Evolutionary conservation across 2,329 filamentous ascomycete species (phyloP), one percentile per base, ranked within the genome.

Genomic region (Mycosphaerelloides madeirae): DNA sequence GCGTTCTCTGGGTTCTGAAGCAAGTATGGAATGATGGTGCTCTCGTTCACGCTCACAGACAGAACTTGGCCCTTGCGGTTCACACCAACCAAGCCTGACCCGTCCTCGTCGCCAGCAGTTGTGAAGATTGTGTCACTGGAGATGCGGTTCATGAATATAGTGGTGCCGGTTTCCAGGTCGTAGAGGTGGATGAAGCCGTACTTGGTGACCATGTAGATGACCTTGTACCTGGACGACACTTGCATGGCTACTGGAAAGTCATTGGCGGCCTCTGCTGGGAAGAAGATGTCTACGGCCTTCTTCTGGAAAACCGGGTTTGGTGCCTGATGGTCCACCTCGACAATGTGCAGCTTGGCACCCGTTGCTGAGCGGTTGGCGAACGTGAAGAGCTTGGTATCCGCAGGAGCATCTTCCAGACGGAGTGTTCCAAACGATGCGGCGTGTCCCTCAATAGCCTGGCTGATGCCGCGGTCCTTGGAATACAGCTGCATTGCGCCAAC

Each of bases 81-180:
- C 65, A 98, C 91, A 58, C 88, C 89, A 41, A 98, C 79, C 52
- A 98, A 85, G 59, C 94, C 94, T 35, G 84, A 81, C 14, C 88
- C 94, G 16, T 89, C 83, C 43, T 79, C 78, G 65, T 98, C 93
- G 29, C 83, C 74, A 36, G 87, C 85, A 15, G 90, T 96, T 19
- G 91, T 94, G 73, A 98, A 98, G 66, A 98, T 97, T 19, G 93
- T 98, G 66, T 98, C 93, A 74, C 89, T 95, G 28, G 93, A 98
- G 62, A 98, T 98, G 59, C 94, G 85, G 77, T 98, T 98, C 89
- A 98, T 94, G 79, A 96, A 98, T 65, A 98, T 93, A 66, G 88
- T 94, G 11, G 85, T 86, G 46, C 87, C 94, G 6, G 87, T 93
- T 74, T 98, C 94, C 45, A 98, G 81, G 63, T 98, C 94, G 71